These are phyloP conservation scores for Alnus rubra DNA, from an alignment of 306 rosid genomes.

Conservation along the genomic window DNA sequence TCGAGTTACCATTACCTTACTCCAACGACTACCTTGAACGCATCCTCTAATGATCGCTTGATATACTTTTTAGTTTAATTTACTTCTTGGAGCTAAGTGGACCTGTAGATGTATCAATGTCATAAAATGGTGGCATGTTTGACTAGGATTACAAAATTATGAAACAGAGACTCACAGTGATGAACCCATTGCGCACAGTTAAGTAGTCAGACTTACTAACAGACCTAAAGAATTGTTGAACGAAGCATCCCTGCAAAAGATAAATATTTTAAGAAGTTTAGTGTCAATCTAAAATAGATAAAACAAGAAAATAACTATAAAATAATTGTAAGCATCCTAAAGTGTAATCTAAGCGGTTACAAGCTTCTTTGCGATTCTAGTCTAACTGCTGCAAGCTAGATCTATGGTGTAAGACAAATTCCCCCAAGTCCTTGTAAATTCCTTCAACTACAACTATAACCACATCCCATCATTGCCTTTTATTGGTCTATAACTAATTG, in stretches of 20 bases:
- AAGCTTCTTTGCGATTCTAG: neutral
- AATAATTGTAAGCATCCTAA: neutral
- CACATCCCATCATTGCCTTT: neutral
- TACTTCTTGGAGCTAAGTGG: constrained; percentile 81
- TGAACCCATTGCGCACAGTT: constrained; percentile 85
- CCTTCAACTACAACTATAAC: neutral
- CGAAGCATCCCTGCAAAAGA: constrained; percentile 77
- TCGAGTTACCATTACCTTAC: constrained; percentile 56
- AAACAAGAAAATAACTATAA: neutral
- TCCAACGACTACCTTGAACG: constrained; percentile 85
- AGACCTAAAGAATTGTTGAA: constrained; percentile 80
- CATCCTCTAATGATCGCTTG: constrained; percentile 92
- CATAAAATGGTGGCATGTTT: constrained; percentile 18
- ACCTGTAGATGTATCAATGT: constrained; percentile 48
- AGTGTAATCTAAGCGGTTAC: neutral
- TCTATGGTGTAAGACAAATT: neutral
- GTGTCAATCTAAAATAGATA: neutral
- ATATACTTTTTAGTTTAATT: constrained; percentile 89
- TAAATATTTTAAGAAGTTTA: constrained; percentile 7
- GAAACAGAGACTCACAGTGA: constrained; percentile 57
- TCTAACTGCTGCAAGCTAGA: neutral
- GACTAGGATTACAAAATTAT: neutral
- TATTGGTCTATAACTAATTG: neutral
- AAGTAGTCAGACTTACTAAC: constrained; percentile 70
- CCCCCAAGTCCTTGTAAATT: neutral